Evolutionary conservation across 2,329 filamentous ascomycete species (phyloP), one percentile per base, ranked within the genome.

Genomic region (Cephalotrichum gorgonifer): DNA sequence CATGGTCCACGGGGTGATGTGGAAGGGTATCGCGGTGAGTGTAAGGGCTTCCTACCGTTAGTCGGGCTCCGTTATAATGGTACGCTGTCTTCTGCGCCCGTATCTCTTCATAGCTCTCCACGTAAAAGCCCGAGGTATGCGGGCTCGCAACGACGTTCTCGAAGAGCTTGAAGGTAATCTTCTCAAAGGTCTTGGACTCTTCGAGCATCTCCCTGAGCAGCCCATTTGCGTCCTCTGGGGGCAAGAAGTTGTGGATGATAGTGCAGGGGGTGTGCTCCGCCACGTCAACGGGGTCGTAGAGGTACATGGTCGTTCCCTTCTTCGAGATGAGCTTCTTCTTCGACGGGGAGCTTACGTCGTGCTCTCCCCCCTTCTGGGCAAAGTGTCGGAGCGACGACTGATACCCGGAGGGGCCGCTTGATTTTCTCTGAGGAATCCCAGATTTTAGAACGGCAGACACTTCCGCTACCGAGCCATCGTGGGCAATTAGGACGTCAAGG

Each of bases 161-260:
- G 62, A 96, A 96, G 1, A 97, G 69, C 60, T 93, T 87, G 60
- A 96, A 95, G 0, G 79, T 82, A 23, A 79, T 77, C 54, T 75
- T 79, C 45, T 81, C 72, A 60, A 89, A 95, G 0, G 83, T 78
- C 22, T 76, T 69, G 1, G 85, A 75, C 65, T 96, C 88, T 2
- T 75, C 67, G 1, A 96, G 66, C 33, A 97, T 73, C 62, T 97
- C 90, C 28, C 65, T 63, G 1, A 97, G 71, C 12, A 98, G 72
- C 1, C 75, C 72, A 54, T 88, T 84, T 35, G 93, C 91, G 51
- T 86, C 74, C 2, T 82, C 71, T 0, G 73, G 27, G 0, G 88
- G 81, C 1, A 98, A 72, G 57, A 97, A 96, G 59, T 95, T 93
- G 65, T 95, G 89, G 49, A 96, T 81, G 55, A 97, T 86, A 11